Percentiles rank a stretch among this genome's conserved stretches.
Conservation (phyloP, 1,139 yeast genomes). For the Blastobotrys raffinosifermentans region DNA sequence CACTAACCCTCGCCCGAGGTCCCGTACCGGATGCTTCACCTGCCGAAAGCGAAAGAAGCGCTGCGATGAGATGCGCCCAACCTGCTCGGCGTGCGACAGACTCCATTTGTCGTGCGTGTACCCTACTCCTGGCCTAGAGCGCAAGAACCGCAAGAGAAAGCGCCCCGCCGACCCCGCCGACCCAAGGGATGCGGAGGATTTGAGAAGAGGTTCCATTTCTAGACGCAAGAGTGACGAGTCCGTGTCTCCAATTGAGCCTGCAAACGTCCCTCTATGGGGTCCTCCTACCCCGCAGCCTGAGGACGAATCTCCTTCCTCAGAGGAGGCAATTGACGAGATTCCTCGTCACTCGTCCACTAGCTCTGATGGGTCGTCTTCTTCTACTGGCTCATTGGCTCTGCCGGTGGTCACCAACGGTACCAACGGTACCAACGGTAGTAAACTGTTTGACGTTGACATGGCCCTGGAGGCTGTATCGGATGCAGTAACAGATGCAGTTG, state of each 20-base stretch:
- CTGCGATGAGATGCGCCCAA: slow-evolving; percentile 60
- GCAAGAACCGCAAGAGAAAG: slow-evolving; percentile 33
- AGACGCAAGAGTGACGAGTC: not conserved
- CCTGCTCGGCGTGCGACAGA: slow-evolving; percentile 54
- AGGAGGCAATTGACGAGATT: not conserved
- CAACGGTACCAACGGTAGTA: no score
- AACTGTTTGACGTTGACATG: no score
- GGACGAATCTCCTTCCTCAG: no score
- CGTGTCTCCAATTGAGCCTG: not conserved
- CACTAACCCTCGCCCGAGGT: slow-evolving; percentile 15
- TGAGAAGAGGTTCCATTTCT: not conserved
- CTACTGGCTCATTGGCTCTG: not conserved
- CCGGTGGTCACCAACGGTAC: no score
- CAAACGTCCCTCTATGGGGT: not conserved
- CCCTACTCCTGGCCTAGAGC: slow-evolving; percentile 48
- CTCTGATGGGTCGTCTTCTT: not conserved
- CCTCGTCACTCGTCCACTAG: not conserved
- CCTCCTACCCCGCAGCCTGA: no score
- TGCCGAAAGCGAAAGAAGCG: slow-evolving; percentile 68
- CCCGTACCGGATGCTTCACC: slow-evolving; percentile 59
- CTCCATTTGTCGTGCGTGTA: slow-evolving; percentile 49
- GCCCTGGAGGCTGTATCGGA: no score
- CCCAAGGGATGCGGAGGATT: not conserved
- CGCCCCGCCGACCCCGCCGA: slow-evolving; percentile 2
- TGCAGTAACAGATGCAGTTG: no score